Conservation (phyloP, 139 green algal genomes). For the Coccomyxa sp. region DNA sequence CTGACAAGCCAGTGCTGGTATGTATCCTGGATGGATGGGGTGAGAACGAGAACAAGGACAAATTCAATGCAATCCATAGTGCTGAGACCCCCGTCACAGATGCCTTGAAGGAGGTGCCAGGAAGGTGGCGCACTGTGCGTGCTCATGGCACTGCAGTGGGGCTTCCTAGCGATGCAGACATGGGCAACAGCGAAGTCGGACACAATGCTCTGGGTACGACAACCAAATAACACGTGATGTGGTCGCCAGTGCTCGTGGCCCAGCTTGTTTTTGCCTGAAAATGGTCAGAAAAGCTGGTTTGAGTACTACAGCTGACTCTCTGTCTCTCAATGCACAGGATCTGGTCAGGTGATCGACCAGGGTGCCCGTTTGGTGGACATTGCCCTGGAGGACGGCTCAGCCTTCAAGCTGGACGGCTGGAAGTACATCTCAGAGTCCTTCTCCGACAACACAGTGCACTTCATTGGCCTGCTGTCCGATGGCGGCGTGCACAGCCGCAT, state of each 20-base stretch:
- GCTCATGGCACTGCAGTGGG: slow-evolving; percentile 91
- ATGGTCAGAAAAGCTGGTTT: not conserved
- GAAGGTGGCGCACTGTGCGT: slow-evolving; percentile 52
- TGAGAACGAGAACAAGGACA: slow-evolving; percentile 74
- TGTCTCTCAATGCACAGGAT: slow-evolving; percentile 21
- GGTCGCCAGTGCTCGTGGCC: too few relatives aligned
- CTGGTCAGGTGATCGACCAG: slow-evolving; percentile 90
- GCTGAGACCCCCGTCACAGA: slow-evolving; percentile 75
- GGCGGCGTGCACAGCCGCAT: slow-evolving; percentile 81
- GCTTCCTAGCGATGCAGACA: slow-evolving; percentile 86
- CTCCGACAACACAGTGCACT: slow-evolving; percentile 81
- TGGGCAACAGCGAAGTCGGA: slow-evolving; percentile 85
- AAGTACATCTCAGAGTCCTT: slow-evolving; percentile 71
- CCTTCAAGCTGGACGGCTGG: slow-evolving; percentile 70
- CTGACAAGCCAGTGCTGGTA: slow-evolving; percentile 63
- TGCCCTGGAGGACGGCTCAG: slow-evolving; percentile 70
- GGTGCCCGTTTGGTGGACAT: slow-evolving; percentile 89
- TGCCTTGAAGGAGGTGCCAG: slow-evolving; percentile 45
- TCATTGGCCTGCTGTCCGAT: slow-evolving; percentile 92
- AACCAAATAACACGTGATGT: too few relatives aligned
- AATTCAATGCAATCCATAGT: slow-evolving; percentile 75
- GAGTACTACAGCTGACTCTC: not conserved
- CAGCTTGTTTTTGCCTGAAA: not conserved
- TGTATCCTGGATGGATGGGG: slow-evolving; percentile 56
- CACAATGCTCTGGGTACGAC: slow-evolving; percentile 87